Base-by-base conservation (phyloP, 768 basidiomycete species). In the Omphalotus guepiniiformis region DNA sequence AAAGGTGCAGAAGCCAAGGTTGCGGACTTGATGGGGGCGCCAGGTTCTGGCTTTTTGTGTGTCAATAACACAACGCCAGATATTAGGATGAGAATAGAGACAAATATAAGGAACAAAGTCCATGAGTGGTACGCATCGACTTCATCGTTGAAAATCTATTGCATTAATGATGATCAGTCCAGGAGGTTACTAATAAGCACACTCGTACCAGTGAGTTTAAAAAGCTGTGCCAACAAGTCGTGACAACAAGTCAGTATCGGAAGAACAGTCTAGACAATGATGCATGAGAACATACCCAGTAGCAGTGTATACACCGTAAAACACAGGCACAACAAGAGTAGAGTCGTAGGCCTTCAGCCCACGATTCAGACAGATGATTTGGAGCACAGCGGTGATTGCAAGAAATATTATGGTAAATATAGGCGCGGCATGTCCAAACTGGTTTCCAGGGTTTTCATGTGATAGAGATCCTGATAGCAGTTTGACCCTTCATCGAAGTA, bases 31-130 rank as follows among this genome's bases (percentile, higher is more conserved):
- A 66, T 62, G 50, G 61, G 55, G 44, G 60, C 54, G 26, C 61
- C 56, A 41, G 74, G 68, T 62, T 89, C 87, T 0, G 91, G 85
- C 58, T 94, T 93, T 72, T 97, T 94, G 68, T 89, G 83, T 3
- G 93, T 94, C 21, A 97, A 73, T 1, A 97, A 79, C n/a, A 94
- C 86, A 42, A 98, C 95, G 8, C 95, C 94, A 0, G 78, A 81
- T 37, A 97, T 85, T 46, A 98, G 83, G 35, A 96, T 75, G 36
- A 82, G 65, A 55, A 97, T 94, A 2, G 93, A 93, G 32, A 83
- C 65, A 58, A 90, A 93, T 51, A 95, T 89, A 38, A 92, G 75
- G 69, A 92, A 85, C 38, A 97, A 80, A 1, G 83, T 82, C 93
- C 93, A 95, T 21, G 86, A 75, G 51, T 86, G 74, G 61, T 91